Conservation (phyloP, 257 asterid genomes). For the Solanum sejunctum region DNA sequence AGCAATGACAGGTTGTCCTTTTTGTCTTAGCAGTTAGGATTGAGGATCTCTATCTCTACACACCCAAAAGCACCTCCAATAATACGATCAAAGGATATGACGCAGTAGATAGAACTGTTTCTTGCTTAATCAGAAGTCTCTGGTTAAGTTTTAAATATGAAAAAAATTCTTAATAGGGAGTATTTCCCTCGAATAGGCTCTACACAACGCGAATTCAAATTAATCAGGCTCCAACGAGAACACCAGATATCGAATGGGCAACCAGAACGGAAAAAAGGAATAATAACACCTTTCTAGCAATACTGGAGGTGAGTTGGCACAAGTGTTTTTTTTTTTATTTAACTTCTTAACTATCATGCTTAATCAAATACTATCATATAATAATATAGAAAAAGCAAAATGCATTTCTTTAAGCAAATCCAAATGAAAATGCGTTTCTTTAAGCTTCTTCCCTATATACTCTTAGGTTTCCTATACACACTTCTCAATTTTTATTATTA, state of each 20-base stretch:
- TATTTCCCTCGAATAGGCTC: too few relatives aligned
- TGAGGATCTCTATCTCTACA: not conserved
- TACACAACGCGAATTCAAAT: too few relatives aligned
- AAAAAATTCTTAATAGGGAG: too few relatives aligned
- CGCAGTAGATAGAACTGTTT: too few relatives aligned
- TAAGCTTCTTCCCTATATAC: not conserved
- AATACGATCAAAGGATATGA: too few relatives aligned
- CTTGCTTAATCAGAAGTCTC: too few relatives aligned
- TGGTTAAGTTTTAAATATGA: too few relatives aligned
- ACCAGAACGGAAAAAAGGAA: not conserved
- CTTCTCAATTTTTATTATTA: not conserved
- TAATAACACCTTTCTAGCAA: not conserved
- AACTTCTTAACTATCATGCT: not conserved
- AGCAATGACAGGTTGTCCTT: slow-evolving; percentile 38
- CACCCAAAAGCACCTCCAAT: slow-evolving; percentile 30
- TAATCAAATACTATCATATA: not conserved
- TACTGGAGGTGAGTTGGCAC: not conserved
- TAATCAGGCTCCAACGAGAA: too few relatives aligned
- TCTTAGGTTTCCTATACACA: not conserved
- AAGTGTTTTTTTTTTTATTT: not conserved
- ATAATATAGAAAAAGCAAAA: not conserved
- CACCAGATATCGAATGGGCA: too few relatives aligned
- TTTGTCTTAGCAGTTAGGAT: slow-evolving; percentile 15
- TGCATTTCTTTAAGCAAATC: not conserved
- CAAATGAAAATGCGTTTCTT: not conserved